Conservation (phyloP, 2,329 filamentous ascomycete species). For the Aspergillus puulaauensis region DNA sequence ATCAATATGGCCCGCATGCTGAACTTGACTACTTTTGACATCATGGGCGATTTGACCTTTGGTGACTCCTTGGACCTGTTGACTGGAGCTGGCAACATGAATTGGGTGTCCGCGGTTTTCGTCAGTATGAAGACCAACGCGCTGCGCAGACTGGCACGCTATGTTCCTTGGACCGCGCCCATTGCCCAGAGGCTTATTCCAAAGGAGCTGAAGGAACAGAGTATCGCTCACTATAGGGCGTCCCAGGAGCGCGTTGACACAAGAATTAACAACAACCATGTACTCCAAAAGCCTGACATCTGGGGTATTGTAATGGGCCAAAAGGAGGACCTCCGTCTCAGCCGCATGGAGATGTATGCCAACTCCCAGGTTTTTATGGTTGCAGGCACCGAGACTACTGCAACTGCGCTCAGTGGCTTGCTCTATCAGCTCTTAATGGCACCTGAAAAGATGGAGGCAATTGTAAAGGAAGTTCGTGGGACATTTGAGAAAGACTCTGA, state of each 20-base stretch:
- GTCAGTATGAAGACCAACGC: slow-evolving; percentile 7
- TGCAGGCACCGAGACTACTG: slow-evolving; percentile 54
- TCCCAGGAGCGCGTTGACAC: slow-evolving; percentile 9
- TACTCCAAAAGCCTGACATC: not conserved
- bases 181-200: slow-evolving; percentile 3
- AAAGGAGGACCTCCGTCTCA: slow-evolving; percentile 10
- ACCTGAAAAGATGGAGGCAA: slow-evolving; percentile 34
- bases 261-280: not conserved
- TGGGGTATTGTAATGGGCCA: slow-evolving; percentile 13
- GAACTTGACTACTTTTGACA: slow-evolving; percentile 15
- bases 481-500: slow-evolving; percentile 14
- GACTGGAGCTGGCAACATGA: slow-evolving; percentile 1
- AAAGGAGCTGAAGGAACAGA: not conserved
- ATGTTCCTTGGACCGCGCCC: slow-evolving; percentile 1
- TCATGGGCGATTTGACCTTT: slow-evolving; percentile 20
- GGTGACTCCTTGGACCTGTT: slow-evolving; percentile 12
- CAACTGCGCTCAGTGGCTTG: slow-evolving; percentile 44
- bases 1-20: not conserved
- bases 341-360: slow-evolving; percentile 14
- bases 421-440: slow-evolving; percentile 44
- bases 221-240: slow-evolving; percentile 3
- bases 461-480: slow-evolving; percentile 44
- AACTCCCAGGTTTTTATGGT: slow-evolving; percentile 34
- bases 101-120: slow-evolving; percentile 12
- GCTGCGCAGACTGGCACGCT: slow-evolving; percentile 6